Percentiles rank a stretch among this genome's conserved stretches.
Evolutionary conservation across 139 green algal genomes (phyloP).

Genomic region (Astrephomene gubernaculifera): DNA sequence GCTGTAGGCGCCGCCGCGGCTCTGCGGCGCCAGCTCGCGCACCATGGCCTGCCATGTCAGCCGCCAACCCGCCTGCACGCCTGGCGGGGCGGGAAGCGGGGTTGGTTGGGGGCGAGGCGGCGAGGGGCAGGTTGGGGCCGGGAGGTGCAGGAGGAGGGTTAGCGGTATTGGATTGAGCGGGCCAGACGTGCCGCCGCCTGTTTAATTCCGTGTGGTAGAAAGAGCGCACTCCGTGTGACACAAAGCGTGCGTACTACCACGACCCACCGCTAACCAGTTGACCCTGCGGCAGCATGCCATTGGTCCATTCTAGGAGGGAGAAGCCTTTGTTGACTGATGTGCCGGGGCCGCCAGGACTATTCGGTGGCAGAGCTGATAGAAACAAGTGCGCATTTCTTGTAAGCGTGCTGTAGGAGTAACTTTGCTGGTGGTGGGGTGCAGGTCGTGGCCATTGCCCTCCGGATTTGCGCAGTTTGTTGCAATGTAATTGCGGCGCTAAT

Average conservation of each 20-base stretch:
- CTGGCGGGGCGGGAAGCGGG: constrained; percentile 43
- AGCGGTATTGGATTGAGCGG: background rate
- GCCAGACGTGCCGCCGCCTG: too few relatives aligned
- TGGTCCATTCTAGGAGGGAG: constrained; percentile 80
- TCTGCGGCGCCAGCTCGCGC: constrained; percentile 90
- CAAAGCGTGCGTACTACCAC: too few relatives aligned
- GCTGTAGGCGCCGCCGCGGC: constrained; percentile 77
- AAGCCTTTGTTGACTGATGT: constrained; percentile 51
- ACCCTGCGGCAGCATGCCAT: constrained; percentile 79
- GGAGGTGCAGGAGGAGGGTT: background rate
- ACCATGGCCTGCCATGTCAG: constrained; percentile 82
- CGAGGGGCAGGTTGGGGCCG: too few relatives aligned
- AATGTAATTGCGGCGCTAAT: too few relatives aligned
- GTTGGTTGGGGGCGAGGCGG: background rate
- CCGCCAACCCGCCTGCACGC: constrained; percentile 80
- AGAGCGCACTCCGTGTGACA: too few relatives aligned
- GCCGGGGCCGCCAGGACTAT: background rate
- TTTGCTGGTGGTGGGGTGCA: too few relatives aligned
- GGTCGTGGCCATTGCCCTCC: too few relatives aligned
- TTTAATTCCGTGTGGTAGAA: too few relatives aligned
- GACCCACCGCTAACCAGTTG: constrained; percentile 74
- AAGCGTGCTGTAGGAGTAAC: too few relatives aligned
- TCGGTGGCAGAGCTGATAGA: too few relatives aligned
- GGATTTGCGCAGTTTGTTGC: too few relatives aligned
- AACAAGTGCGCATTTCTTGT: too few relatives aligned